phyloP scores from a whole-genome alignment of 108 stramenopile genomes.

The Aurantiochytrium sp. region DNA sequence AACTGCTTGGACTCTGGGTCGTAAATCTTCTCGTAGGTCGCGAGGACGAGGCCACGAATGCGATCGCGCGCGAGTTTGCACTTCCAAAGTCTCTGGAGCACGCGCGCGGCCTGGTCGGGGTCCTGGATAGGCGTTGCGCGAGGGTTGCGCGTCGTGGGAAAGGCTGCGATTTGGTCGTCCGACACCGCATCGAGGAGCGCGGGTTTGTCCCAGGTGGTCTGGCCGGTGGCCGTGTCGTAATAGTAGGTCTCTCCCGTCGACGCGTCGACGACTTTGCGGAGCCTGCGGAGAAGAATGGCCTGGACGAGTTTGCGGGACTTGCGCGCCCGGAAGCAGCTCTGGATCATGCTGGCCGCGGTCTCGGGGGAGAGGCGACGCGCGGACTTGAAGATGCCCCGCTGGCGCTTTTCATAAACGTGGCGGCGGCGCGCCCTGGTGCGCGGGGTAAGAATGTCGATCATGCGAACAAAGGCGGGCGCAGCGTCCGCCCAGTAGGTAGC shows the following conservation, averaged over 20 bases:
- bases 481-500: neutral
- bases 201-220: neutral
- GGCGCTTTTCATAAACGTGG: neutral
- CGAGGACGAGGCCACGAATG: neutral
- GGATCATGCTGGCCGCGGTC: slow-evolving; percentile 4
- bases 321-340: neutral
- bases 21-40: neutral
- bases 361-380: neutral
- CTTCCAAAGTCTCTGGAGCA: neutral
- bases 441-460: neutral
- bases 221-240: neutral
- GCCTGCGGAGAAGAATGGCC: neutral
- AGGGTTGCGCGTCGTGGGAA: neutral
- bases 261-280: neutral
- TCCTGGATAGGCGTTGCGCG: neutral
- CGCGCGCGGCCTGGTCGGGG: neutral
- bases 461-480: neutral
- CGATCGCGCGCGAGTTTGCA: neutral
- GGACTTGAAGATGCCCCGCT: neutral
- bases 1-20: neutral
- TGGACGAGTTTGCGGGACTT: neutral
- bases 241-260: neutral
- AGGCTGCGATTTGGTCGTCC: neutral
- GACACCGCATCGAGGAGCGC: neutral
- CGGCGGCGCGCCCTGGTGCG: neutral